These are phyloP conservation scores for Musa balbisiana DNA, from an alignment of 202 grass and related monocot species.

Conservation along the genomic window DNA sequence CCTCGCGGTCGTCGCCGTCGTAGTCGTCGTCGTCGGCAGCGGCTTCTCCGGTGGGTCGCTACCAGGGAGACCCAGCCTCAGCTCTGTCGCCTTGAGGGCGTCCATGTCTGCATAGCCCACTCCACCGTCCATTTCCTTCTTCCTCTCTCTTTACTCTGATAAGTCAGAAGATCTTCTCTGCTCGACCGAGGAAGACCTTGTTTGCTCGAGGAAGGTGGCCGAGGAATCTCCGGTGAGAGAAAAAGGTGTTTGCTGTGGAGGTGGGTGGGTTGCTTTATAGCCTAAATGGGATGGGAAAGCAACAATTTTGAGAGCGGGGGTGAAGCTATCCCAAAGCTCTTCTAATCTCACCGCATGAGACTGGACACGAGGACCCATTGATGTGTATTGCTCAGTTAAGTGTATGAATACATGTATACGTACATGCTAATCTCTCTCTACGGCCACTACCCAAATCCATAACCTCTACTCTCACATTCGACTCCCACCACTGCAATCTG, in stretches of 20 bases:
- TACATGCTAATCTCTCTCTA: too few species aligned
- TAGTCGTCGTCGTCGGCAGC: slow-evolving; percentile 24
- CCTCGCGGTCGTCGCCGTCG: slow-evolving; percentile 27
- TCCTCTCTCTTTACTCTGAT: slow-evolving; percentile 9
- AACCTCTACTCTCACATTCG: too few species aligned
- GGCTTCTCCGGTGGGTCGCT: slow-evolving; percentile 21
- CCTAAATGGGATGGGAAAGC: not conserved
- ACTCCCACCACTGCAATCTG: too few species aligned
- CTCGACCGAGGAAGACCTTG: slow-evolving; percentile 2
- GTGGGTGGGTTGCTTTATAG: not conserved
- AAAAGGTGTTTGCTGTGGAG: too few species aligned
- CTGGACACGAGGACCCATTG: not conserved
- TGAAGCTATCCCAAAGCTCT: not conserved
- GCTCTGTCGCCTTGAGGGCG: slow-evolving; percentile 67
- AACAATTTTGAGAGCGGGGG: not conserved
- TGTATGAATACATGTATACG: too few species aligned
- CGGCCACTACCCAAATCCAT: too few species aligned
- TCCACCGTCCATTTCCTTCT: slow-evolving; percentile 11
- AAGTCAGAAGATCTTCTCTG: too few species aligned
- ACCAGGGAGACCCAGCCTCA: slow-evolving; percentile 65
- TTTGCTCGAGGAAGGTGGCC: slow-evolving; percentile 1
- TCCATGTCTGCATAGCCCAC: slow-evolving; percentile 45
- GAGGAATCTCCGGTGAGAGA: too few species aligned
- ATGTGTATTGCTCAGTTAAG: not conserved
- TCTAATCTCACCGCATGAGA: not conserved